These are phyloP conservation scores for Paulownia fortunei DNA, from an alignment of 257 asterid species.

Conservation along the genomic window DNA sequence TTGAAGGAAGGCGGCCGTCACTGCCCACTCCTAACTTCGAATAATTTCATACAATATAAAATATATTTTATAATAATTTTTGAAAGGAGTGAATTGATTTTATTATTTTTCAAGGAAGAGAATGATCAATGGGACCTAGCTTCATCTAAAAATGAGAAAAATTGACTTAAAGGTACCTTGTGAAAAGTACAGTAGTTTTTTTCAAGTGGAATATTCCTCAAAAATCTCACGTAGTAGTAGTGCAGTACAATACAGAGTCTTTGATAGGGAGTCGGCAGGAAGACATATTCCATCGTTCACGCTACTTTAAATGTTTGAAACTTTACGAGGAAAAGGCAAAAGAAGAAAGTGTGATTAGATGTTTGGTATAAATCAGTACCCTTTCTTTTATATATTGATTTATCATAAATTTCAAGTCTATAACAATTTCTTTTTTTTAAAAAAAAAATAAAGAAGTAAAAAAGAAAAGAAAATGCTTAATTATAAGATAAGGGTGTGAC, in stretches of 20 bases:
- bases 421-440: background rate
- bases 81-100: background rate
- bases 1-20: no score
- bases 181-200: constrained; percentile 19
- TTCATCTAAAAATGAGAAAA: background rate
- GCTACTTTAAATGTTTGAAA: constrained; percentile 24
- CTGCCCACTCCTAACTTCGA: no score
- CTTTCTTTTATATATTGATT: background rate
- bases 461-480: no score
- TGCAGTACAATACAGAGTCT: background rate
- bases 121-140: background rate
- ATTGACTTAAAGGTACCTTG: constrained; percentile 18
- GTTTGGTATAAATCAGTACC: constrained; percentile 23
- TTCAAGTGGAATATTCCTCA: constrained; percentile 35
- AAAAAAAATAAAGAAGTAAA: background rate
- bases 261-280: constrained; percentile 21
- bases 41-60: background rate
- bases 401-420: background rate
- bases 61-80: background rate
- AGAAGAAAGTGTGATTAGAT: background rate
- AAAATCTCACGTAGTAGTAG: background rate
- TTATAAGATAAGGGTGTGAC: no score
- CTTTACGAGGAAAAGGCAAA: background rate
- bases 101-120: background rate
- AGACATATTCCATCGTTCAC: constrained; percentile 37